Percentiles rank a stretch among this genome's conserved stretches.
Evolutionary conservation across 768 basidiomycete species (phyloP).

Genomic region (Pleurotus cornucopiae): DNA sequence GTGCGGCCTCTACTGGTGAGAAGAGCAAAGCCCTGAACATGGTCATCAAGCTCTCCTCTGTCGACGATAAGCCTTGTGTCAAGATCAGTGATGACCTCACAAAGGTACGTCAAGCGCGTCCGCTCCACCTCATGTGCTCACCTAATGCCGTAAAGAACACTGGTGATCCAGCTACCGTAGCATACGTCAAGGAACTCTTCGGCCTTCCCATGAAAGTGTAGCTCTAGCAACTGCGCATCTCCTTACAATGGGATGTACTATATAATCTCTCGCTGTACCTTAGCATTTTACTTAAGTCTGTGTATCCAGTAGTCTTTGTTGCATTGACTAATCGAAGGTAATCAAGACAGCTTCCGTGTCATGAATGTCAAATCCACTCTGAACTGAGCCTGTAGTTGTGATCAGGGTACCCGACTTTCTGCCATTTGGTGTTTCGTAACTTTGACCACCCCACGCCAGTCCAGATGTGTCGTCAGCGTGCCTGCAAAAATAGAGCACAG

Average conservation of each 20-base stretch:
- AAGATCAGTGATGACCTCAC: slow-evolving; percentile 92
- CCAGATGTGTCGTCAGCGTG: slow-evolving; percentile 47
- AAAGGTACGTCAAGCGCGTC: slow-evolving; percentile 43
- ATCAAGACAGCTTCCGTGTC: slow-evolving; percentile 5
- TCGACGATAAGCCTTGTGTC: slow-evolving; percentile 73
- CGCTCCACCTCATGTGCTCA: background rate
- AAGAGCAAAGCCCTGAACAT: slow-evolving; percentile 87
- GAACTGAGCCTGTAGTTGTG: slow-evolving; percentile 17
- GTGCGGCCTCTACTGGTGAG: slow-evolving; percentile 38
- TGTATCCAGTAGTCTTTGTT: background rate
- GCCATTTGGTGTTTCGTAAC: slow-evolving; percentile 48
- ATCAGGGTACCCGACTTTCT: slow-evolving; percentile 31
- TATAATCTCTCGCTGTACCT: too few species aligned
- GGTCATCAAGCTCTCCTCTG: slow-evolving; percentile 85
- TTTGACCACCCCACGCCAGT: slow-evolving; percentile 55
- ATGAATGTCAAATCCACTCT: slow-evolving; percentile 6
- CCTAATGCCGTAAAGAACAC: background rate
- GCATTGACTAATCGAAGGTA: background rate
- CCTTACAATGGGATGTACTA: background rate
- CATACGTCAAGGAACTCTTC: slow-evolving; percentile 9
- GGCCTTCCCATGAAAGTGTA: slow-evolving; percentile 4
- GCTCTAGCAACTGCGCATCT: background rate
- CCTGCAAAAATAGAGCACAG: slow-evolving; percentile 19
- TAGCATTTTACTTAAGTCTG: too few species aligned
- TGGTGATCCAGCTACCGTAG: slow-evolving; percentile 6